These are phyloP conservation scores for Phytophthora meadii DNA, from an alignment of 352 stramenopile genomes.

Conservation along the genomic window DNA sequence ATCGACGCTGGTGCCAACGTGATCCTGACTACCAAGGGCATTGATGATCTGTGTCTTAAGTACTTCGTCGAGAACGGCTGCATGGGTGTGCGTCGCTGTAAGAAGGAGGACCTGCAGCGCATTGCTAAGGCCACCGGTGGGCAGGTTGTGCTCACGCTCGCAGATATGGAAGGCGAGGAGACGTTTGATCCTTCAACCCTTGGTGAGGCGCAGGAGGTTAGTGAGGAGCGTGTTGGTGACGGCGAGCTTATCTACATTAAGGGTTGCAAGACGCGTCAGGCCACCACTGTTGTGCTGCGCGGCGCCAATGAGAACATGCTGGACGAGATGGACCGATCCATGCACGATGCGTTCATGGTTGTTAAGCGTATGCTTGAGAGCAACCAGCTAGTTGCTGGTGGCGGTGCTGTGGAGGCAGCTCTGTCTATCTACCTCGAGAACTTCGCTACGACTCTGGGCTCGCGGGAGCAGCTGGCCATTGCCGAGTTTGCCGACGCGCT, in stretches of 20 bases:
- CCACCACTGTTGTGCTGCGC: constrained; percentile 97
- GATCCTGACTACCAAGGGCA: constrained; percentile 99
- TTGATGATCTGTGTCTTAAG: constrained; percentile 99
- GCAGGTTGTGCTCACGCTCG: constrained; percentile 97
- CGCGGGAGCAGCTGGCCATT: constrained; percentile 98
- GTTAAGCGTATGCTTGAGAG: constrained; percentile 99
- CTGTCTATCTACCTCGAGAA: constrained; percentile 98
- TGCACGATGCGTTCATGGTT: constrained; percentile 99
- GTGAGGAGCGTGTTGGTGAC: constrained; percentile 97
- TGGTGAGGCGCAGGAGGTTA: constrained; percentile 93
- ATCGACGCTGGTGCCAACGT: constrained; percentile 98
- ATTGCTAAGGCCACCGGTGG: constrained; percentile 99
- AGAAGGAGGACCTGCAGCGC: constrained; percentile 98
- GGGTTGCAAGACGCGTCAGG: constrained; percentile 93
- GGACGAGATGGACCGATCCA: constrained; percentile 99
- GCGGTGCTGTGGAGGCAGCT: constrained; percentile 97
- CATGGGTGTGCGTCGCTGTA: constrained; percentile 97
- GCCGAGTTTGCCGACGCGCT: constrained; percentile 98
- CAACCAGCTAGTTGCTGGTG: constrained; percentile 98
- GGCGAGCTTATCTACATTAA: constrained; percentile 99
- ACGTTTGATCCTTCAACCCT: constrained; percentile 95
- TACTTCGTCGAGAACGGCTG: constrained; percentile 99
- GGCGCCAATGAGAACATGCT: constrained; percentile 99
- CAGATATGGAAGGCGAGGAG: constrained; percentile 98
- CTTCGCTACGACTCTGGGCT: constrained; percentile 97